Evolutionary conservation across 768 basidiomycete species (phyloP), one percentile per base, ranked within the genome.

Genomic region (Termitomyces eurrhizus): DNA sequence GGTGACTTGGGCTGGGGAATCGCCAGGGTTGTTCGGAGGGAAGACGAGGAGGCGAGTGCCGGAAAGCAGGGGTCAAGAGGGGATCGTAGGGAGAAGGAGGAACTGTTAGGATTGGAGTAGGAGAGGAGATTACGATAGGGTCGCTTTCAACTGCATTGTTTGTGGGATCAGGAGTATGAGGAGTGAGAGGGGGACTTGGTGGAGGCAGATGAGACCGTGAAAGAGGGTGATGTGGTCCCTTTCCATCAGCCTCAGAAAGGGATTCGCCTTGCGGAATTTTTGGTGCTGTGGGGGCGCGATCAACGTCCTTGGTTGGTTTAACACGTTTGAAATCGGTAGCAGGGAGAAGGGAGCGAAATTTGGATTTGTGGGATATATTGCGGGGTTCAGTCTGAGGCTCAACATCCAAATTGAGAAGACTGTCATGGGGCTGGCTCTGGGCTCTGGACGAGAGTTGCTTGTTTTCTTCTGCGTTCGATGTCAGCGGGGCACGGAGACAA

Each of bases 21-120:
- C 88, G 84, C 90, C 90, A 92, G 3, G 90, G 90, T 61, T 91
- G 90, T 65, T 90, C 87, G 18, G 86, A 89, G 7, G 89, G 88
- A 26, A 87, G 82, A 11, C 84, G 87, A 0, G 86, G 82, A 18
- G 89, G 87, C 11, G 88, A 90, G 71, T 92, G 89, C 42, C 88
- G 84, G 71, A 92, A 92, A 4, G 89, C 82, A 0, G 90, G 90
- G 0, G 90, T 90, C 37, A 82, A 75, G 14, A 83, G 78, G 39
- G 90, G 90, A 68, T 92, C 82, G 60, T 92, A 92, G 2, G 90
- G 90, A 6, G 90, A 91, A 66, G 84, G 77, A 8, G 87, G 85
- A 51, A 86, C 74, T 57, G 75, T 62, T 7, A 74, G 72, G 21
- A 61, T 66, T 48, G 64, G 60, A 18, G 73, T 62, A 21, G 72